A percentile compares a stretch with the other conserved stretches of the same genome.
Evolutionary conservation across 2,329 filamentous ascomycete genomes (phyloP).

Genomic region (Arthrobotrys sphaeroides): DNA sequence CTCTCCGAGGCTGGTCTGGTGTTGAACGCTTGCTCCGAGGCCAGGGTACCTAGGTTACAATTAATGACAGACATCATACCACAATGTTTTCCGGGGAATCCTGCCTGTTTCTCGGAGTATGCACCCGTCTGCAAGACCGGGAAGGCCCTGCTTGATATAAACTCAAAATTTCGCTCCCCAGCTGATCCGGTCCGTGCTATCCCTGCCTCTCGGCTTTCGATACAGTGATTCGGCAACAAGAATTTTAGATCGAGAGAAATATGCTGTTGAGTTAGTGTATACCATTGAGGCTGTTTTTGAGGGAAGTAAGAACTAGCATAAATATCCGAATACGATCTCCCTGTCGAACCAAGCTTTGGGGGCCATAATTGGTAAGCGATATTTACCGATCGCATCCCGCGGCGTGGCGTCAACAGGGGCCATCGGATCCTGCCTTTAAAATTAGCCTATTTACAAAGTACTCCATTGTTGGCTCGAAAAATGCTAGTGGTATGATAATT

Average conservation of each 20-base stretch:
- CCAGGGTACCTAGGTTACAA: conserved; percentile 7
- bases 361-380: conserved; percentile 16
- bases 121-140: conserved; percentile 9
- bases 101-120: conserved; percentile 20
- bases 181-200: conserved; percentile 1
- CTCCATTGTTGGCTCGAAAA: neutral
- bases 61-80: neutral
- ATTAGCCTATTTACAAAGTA: conserved; percentile 26
- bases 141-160: neutral
- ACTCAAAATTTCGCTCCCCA: neutral
- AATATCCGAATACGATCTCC: conserved; percentile 37
- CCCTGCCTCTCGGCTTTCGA: neutral
- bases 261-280: neutral
- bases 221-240: neutral
- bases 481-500: neutral
- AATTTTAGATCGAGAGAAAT: no score
- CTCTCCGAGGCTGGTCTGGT: no score
- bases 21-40: no score
- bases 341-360: conserved; percentile 16
- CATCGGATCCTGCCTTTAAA: neutral
- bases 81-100: conserved; percentile 9
- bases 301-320: neutral
- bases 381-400: conserved; percentile 6
- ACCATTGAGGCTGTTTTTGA: neutral
- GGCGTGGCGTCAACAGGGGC: conserved; percentile 16